Evolutionary conservation across 306 rosid genomes (phyloP), one percentile per base, ranked within the genome.

Genomic region (Glycine soja): DNA sequence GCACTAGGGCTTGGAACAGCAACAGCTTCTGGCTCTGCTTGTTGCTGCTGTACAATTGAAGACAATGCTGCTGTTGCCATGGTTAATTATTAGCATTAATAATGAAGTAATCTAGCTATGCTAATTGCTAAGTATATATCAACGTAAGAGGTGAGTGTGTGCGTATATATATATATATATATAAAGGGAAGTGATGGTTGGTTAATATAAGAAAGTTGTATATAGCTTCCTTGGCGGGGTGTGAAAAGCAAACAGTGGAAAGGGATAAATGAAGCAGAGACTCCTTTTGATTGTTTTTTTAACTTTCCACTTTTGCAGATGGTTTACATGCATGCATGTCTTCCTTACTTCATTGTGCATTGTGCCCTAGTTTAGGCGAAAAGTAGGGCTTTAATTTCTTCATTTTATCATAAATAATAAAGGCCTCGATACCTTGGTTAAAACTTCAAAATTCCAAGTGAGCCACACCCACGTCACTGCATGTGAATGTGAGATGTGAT

Each of bases 161-260:
- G n/a, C n/a, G n/a, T n/a, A 1, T 18, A 18, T 19, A 7, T 54
- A 7, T 3, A 36, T 52, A 1, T 5, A 14, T 12, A 52, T 64
- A 78, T 78, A 73, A 65, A 72, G 65, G 65, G 72, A 18, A 18
- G 54, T 38, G 80, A 24, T 6, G 66, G 45, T 53, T 65, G 51
- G 13, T 24, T 56, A 34, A 16, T 54, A 40, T 59, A 45, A 40
- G 51, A 58, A 53, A 53, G 19, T 7, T 19, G 59, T 19, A 59
- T 11, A 47, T 5, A 50, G 85, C 57, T 75, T 76, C 73, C 83
- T 87, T 83, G 74, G 57, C 78, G 52, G 18, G 71, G 73, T 57
- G 62, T 51, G 74, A 24, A 70, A 80, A 69, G 61, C 81, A 36
- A 80, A 86, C 87, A n/a, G 86, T 73, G 91, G 84, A 88, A 88